Base-by-base conservation (phyloP, 192 early-diverging fungal species). In the Thamnidium elegans region DNA sequence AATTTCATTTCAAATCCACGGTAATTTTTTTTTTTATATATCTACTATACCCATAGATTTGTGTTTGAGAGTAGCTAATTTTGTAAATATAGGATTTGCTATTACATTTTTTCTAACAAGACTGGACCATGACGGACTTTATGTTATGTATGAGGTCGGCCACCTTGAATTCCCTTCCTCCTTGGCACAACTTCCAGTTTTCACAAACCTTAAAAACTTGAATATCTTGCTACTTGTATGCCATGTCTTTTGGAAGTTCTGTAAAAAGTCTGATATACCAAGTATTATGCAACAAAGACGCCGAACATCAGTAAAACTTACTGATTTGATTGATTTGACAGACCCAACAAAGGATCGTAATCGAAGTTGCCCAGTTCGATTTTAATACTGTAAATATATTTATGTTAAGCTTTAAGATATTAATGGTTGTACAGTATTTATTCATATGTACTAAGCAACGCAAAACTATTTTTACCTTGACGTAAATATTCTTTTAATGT, bases 391-490 rank as follows among this genome's bases (percentile, higher is more conserved):
- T 31, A 31, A 55, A 55, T 55, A 15, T 36, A 55, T 55, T 31
- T 55, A 55, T 55, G 45, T 47, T 36, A 36, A 36, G 34, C 34
- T 36, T 36, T 36, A 36, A 36, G 7, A 36, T 36, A 36, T 36
- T 36, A 3, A 36, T 36, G 34, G 34, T 36, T 36, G 34, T 36
- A 36, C 34, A 36, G 34, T 36, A 36, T 36, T 36, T 36, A 36
- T 36, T 36, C 34, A 36, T 36, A 36, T 36, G 34, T 36, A 36
- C 7, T 36, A n/a, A n/a, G n/a, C n/a, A n/a, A n/a, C n/a, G 36
- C 55, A 58, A 58, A 43, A 58, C 55, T 58, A 58, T 43, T 59
- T 44, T 59, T 59, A 59, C 42, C 58, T 59, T 59, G 58, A 59
- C 43, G 58, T 44, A 59, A 17, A 44, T 44, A 59, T 44, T 59